Evolutionary conservation across 176 grass and related monocot species (phyloP).

Genomic region (Hsuehochloa calcarea): DNA sequence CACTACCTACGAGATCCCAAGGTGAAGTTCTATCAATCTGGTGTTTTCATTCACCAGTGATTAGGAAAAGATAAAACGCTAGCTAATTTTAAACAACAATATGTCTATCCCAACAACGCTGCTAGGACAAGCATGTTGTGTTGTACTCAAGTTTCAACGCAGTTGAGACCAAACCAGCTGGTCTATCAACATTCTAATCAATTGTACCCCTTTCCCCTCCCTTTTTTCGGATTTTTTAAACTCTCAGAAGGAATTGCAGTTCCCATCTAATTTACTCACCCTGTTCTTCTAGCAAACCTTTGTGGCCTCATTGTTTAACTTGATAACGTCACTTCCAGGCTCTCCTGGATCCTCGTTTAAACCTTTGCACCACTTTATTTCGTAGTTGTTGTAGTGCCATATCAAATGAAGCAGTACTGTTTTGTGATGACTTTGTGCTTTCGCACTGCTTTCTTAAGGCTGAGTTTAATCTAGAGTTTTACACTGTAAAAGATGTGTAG

Average conservation of each 20-base stretch:
- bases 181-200: neutral
- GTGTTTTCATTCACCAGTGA: neutral
- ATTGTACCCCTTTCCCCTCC: neutral
- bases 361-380: neutral
- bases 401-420: neutral
- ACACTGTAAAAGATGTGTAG: neutral
- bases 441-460: neutral
- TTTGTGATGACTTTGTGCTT: neutral
- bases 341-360: neutral
- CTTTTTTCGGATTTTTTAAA: neutral
- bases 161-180: too few relatives aligned
- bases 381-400: neutral
- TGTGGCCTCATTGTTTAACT: neutral
- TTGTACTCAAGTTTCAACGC: neutral
- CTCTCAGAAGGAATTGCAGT: neutral
- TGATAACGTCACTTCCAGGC: neutral
- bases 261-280: neutral
- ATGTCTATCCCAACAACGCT: neutral
- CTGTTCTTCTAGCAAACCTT: neutral
- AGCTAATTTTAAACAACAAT: neutral
- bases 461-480: neutral
- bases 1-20: slow-evolving; percentile 98
- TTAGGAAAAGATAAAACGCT: neutral
- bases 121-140: neutral
- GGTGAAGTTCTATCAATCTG: slow-evolving; percentile 41